These are phyloP conservation scores for Fagopyrum esculentum DNA, from an alignment of 148 eudicot genomes.

Conservation along the genomic window DNA sequence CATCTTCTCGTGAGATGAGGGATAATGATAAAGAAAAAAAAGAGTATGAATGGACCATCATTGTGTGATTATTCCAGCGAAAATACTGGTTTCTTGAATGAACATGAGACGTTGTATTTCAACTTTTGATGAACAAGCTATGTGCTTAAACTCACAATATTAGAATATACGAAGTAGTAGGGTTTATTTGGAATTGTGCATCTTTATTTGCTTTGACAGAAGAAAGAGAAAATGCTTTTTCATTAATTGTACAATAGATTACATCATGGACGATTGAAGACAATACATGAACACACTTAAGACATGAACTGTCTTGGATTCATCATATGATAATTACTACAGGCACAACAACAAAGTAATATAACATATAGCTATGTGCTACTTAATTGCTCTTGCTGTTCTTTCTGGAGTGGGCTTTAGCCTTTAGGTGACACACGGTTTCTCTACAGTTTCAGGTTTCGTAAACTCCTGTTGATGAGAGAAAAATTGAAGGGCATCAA, in stretches of 20 bases:
- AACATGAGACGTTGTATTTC: neutral
- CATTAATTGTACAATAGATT: neutral
- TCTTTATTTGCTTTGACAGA: neutral
- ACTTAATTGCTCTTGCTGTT: neutral
- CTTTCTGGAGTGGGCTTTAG: neutral
- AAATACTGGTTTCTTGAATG: too few species aligned
- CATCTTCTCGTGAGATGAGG: too few species aligned
- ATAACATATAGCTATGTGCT: neutral
- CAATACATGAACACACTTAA: neutral
- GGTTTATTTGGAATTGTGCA: neutral
- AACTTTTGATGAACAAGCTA: neutral
- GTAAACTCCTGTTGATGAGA: neutral
- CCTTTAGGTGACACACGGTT: neutral
- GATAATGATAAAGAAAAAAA: too few species aligned
- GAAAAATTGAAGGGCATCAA: too few species aligned
- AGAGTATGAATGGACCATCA: too few species aligned
- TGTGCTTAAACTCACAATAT: neutral
- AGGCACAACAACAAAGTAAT: neutral
- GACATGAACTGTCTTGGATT: neutral
- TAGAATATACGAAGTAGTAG: neutral
- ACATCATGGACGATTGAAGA: constrained; percentile 9
- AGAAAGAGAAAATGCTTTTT: neutral
- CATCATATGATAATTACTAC: neutral
- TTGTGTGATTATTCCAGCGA: too few species aligned
- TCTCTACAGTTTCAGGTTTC: neutral